Conservation (phyloP, 2,329 filamentous ascomycete species). For the Fusarium torulosum region DNA sequence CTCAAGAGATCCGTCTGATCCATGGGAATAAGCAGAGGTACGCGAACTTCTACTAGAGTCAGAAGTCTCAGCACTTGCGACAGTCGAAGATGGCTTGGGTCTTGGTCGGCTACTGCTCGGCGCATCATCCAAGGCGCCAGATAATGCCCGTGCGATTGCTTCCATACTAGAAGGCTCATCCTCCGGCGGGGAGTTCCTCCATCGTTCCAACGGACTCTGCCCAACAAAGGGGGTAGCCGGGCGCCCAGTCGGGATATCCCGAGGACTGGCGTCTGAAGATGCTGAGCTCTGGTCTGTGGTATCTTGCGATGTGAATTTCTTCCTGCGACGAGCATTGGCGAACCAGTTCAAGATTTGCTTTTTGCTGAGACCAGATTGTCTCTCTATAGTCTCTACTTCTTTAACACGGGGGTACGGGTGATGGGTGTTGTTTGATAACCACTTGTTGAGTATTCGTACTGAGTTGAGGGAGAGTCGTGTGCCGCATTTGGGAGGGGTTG, state of each 20-base stretch:
- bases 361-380: conserved; percentile 79
- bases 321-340: conserved; percentile 83
- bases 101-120: accelerated
- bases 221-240: conserved; percentile 62
- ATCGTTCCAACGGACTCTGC: conserved; percentile 50
- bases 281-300: neutral
- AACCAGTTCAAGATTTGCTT: conserved; percentile 90
- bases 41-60: conserved; percentile 16
- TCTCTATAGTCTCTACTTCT: conserved; percentile 80
- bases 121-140: conserved; percentile 20
- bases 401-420: conserved; percentile 88
- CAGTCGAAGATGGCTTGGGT: conserved; percentile 18
- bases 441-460: conserved; percentile 54
- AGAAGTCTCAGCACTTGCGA: neutral
- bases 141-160: conserved; percentile 48
- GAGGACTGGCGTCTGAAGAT: neutral
- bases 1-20: neutral
- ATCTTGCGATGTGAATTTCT: conserved; percentile 62
- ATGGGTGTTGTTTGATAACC: conserved; percentile 78
- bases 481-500: conserved; percentile 18
- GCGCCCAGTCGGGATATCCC: neutral
- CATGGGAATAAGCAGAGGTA: neutral
- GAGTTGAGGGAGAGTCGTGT: conserved; percentile 35
- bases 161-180: conserved; percentile 49
- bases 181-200: conserved; percentile 51